A percentile compares a stretch with the other conserved stretches of the same genome.
Conservation (phyloP, 73 alveolate species). For the Loxodes magnus region DNA sequence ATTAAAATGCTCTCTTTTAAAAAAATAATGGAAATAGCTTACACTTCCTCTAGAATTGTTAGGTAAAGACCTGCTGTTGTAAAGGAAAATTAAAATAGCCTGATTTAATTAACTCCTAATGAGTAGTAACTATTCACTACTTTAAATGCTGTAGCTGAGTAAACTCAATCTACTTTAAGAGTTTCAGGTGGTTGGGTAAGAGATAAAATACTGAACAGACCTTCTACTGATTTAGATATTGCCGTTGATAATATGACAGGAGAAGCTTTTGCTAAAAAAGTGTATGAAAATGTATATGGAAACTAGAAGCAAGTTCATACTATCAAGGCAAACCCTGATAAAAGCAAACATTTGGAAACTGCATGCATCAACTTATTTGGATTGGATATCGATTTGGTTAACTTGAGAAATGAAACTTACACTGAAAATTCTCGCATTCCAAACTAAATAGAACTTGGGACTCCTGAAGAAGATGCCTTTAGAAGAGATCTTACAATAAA, state of each 20-base stretch:
- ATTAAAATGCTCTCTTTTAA: too few species aligned
- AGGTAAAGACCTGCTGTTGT: too few species aligned
- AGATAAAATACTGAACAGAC: constrained; percentile 86
- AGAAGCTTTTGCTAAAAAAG: constrained; percentile 62
- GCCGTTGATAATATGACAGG: constrained; percentile 96
- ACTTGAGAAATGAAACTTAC: constrained; percentile 83
- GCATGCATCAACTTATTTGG: constrained; percentile 76
- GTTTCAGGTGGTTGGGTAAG: constrained; percentile 99
- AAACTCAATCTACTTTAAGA: constrained; percentile 78
- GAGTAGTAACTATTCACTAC: too few species aligned
- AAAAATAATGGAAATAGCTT: too few species aligned
- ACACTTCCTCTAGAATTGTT: too few species aligned
- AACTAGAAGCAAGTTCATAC: constrained; percentile 56
- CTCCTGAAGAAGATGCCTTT: constrained; percentile 94
- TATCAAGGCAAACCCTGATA: constrained; percentile 78
- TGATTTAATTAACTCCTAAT: too few species aligned
- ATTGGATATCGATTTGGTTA: constrained; percentile 81
- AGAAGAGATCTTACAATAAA: constrained; percentile 96
- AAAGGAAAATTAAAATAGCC: too few species aligned
- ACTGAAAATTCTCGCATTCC: constrained; percentile 91
- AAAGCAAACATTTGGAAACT: constrained; percentile 94
- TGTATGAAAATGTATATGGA: constrained; percentile 57
- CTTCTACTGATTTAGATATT: constrained; percentile 90
- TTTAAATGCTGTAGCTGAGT: too few species aligned
- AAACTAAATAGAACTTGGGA: constrained; percentile 78